Evolutionary conservation across 805 yeast species (phyloP), one percentile per base, ranked within the genome.

Genomic region (Cyberlindnera samutprakarnensis): DNA sequence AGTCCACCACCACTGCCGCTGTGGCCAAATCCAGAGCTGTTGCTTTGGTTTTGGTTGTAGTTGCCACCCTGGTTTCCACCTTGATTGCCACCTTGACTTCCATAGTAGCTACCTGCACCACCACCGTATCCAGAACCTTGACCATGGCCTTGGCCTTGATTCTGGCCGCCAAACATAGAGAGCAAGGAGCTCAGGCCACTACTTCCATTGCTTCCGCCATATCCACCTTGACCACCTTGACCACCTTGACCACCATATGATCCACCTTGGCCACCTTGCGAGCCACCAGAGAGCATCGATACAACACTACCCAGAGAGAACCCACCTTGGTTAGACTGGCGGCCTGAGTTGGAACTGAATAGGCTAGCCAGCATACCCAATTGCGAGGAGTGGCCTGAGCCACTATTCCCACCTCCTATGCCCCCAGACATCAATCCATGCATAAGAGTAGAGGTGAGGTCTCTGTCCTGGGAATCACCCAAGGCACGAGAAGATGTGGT

Each of bases 381-480:
- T 31, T 41, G 44, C 11, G 41, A 27, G 1, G 36, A 14, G 20
- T 39, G 43, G 6, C 38, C 31, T 14, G 23, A 12, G 22, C 23
- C 23, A 27, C 16, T 8, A 20, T 15, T 25, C 19, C 26, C 26
- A 4, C 43, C 33, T n/a, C 43, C 43, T 21, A 43, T 32, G 9
- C 38, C 38, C 35, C 51, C 46, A 17, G 45, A 37, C 33, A 41
- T 22, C 14, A 50, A 26, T 1, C 54, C 52, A 14, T 32, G 38
- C 14, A 51, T 25, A 11, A 51, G 32, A 12, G 44, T 28, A 7
- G 44, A 27, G 3, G 45, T 33, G 7, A 50, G 19, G 20, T 41
- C 47, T 33, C 53, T 34, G 25, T 46, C 53, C 19, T 47, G 36
- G 11, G 36, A 33, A 17, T 38, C 46, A 28, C 49, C 50, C 4